These are phyloP conservation scores for Yamadazyma endophytica DNA, from an alignment of 805 yeast species.

Conservation along the genomic window DNA sequence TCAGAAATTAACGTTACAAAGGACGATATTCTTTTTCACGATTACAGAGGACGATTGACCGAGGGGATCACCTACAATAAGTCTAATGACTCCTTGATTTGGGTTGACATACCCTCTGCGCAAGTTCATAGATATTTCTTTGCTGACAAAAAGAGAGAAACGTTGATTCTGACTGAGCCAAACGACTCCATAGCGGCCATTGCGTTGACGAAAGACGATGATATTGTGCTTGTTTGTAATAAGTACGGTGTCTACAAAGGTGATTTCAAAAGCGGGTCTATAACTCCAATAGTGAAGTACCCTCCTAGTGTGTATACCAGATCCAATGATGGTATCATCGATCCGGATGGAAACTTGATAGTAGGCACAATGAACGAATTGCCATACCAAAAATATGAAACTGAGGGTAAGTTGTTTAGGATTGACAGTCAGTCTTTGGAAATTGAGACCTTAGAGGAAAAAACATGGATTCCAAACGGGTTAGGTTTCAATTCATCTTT, in stretches of 20 bases:
- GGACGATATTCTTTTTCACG: conserved; percentile 15
- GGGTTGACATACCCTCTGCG: conserved; percentile 41
- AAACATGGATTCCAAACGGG: conserved; percentile 66
- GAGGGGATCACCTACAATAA: conserved; percentile 68
- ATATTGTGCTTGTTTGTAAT: conserved; percentile 56
- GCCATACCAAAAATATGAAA: conserved; percentile 12
- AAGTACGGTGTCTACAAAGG: conserved; percentile 61
- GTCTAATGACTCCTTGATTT: conserved; percentile 47
- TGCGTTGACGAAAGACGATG: conserved; percentile 56
- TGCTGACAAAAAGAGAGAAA: conserved; percentile 25
- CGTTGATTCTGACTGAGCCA: conserved; percentile 29
- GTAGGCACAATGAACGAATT: conserved; percentile 77
- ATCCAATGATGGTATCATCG: conserved; percentile 82
- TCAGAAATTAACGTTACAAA: conserved; percentile 5
- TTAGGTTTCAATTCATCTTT: conserved; percentile 30
- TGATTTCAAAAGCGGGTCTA: conserved; percentile 32
- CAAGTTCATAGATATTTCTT: conserved; percentile 33
- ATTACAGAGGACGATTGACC: conserved; percentile 45
- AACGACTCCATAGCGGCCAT: conserved; percentile 63
- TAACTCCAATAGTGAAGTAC: conserved; percentile 39
- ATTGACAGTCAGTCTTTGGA: conserved; percentile 28
- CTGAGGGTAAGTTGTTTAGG: conserved; percentile 49
- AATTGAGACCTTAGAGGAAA: conserved; percentile 25
- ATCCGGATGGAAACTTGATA: conserved; percentile 72
- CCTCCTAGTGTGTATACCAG: conserved; percentile 28